Evolutionary conservation across 768 basidiomycete species (phyloP).

Genomic region (Tylopilus vinaceipallidus): DNA sequence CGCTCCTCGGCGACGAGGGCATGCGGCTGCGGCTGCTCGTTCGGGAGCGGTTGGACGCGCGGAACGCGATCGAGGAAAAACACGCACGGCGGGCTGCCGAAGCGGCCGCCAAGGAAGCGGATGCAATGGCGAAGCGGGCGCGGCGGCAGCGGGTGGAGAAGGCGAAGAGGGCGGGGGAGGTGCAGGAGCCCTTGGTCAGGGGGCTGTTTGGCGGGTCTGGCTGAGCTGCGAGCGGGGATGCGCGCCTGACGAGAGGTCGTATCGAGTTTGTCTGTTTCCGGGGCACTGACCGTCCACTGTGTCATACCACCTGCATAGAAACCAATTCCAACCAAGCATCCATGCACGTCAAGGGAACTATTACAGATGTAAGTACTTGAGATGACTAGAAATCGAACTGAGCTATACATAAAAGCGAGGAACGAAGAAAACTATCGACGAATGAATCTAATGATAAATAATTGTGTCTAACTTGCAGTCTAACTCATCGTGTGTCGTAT

Average conservation of each 20-base stretch:
- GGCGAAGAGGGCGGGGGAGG: not conserved
- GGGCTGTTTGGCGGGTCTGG: conserved; percentile 19
- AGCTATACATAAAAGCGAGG: too few relatives aligned
- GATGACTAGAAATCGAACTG: not conserved
- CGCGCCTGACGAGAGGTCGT: too few relatives aligned
- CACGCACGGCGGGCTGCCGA: conserved; percentile 21
- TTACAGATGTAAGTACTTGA: conserved; percentile 2
- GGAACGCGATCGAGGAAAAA: conserved; percentile 18
- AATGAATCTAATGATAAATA: conserved; percentile 2
- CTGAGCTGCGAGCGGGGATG: not conserved
- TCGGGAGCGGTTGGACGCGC: conserved; percentile 29
- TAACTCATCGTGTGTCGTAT: too few relatives aligned
- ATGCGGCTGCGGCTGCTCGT: conserved; percentile 46
- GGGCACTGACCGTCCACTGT: not conserved
- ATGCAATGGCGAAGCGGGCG: conserved; percentile 1
- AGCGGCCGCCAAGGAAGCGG: conserved; percentile 16
- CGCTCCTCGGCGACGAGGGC: conserved; percentile 38
- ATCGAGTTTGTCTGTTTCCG: not conserved
- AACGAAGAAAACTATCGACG: not conserved
- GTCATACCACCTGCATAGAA: conserved; percentile 1
- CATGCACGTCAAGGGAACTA: not conserved
- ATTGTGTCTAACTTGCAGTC: not conserved
- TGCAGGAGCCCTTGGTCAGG: conserved; percentile 12
- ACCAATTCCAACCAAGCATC: not conserved
- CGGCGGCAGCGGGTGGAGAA: conserved; percentile 7